Conservation (phyloP, 345 rosid genomes). For the Noccaea bulbosa region DNA sequence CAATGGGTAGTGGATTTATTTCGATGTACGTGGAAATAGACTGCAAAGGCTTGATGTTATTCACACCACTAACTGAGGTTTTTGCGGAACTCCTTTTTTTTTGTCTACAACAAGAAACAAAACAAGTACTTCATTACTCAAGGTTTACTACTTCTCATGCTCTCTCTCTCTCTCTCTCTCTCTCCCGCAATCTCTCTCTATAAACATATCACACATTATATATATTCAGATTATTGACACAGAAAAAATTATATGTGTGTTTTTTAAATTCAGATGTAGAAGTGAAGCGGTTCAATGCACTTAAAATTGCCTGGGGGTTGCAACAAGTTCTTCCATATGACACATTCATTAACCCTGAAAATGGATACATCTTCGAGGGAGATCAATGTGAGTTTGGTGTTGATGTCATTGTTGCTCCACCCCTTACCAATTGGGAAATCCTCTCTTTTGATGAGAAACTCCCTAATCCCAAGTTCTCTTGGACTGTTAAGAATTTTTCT, state of each 20-base stretch:
- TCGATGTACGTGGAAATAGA: constrained; percentile 25
- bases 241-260: too few relatives aligned
- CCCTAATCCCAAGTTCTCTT: neutral
- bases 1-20: constrained; percentile 7
- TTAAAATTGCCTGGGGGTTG: constrained; percentile 1
- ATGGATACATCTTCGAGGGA: constrained; percentile 16
- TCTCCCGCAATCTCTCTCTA: too few relatives aligned
- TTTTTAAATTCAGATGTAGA: neutral
- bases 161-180: neutral
- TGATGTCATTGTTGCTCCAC: constrained; percentile 12
- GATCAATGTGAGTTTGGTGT: constrained; percentile 25
- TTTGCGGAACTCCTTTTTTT: constrained; percentile 20
- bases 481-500: neutral
- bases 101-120: constrained; percentile 9
- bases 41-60: neutral
- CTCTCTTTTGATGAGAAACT: constrained; percentile 7
- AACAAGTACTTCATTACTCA: constrained; percentile 12
- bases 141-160: neutral
- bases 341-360: constrained; percentile 9
- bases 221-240: too few relatives aligned
- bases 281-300: constrained; percentile 24
- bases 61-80: neutral
- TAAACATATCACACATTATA: too few relatives aligned
- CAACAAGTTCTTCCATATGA: neutral
- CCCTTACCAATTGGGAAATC: constrained; percentile 24